Base-by-base conservation (phyloP, 1,284 basidiomycete genomes). In the Ustilago xerochloae region DNA sequence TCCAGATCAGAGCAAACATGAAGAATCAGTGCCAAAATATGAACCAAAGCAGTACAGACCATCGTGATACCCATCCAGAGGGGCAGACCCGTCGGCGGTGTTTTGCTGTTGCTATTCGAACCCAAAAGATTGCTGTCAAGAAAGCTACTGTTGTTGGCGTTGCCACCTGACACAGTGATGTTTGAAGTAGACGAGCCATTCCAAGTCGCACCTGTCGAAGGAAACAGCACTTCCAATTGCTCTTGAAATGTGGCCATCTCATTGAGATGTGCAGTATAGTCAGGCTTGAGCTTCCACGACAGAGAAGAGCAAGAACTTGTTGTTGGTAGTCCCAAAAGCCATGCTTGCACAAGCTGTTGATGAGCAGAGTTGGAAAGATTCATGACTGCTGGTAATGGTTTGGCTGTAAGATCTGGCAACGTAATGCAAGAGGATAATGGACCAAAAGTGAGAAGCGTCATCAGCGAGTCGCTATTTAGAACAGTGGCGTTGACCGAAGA, bases 341-440 rank as follows among this genome's bases (percentile, higher is more conserved):
- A 69, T 6, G 33, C 18, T 22, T 56, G 51, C 0, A 69, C 9
- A 2, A 24, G 13, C 18, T 61, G 63, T 7, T 50, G 29, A 36
- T 45, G 45, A 5, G 45, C 43, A 0, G 35, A 6, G n/a, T 10
- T 29, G 1, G 60, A 47, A 1, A 41, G 15, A 24, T 50, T 59
- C 2, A 24, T 16, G 1, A 12, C 32, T 3, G 24, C 6, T 10
- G 60, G 41, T 7, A 51, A 8, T 4, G 55, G 15, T 20, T 4
- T 26, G 9, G 28, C 30, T 3, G 52, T 12, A 0, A 69, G 46
- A 15, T 51, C 22, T 3, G 66, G 66, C 1, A 69, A n/a, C n/a
- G 33, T 28, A 41, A 69, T 28, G n/a, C 66, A 69, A 3, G 66
- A 63, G 1, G 60, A 51, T 3, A 69, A 30, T 5, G 66, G 66